phyloP scores from a whole-genome alignment of 805 yeast genomes.

The Myxozyma neotropica region DNA sequence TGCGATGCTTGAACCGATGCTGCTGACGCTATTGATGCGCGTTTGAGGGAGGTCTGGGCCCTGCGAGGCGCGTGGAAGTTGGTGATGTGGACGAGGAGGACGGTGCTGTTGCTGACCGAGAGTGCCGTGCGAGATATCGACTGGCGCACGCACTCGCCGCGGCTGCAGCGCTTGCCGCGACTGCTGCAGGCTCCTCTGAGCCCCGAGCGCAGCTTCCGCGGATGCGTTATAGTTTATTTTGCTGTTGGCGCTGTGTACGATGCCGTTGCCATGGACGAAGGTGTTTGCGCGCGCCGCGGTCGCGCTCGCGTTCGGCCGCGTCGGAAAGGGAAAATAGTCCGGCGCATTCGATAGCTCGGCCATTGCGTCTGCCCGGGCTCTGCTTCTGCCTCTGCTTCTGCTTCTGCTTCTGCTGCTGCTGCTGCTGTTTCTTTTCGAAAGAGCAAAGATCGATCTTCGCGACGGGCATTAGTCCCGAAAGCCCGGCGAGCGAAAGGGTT shows the following conservation, averaged over 20 bases:
- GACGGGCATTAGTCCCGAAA: no score
- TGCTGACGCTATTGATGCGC: background rate
- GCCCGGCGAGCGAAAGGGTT: background rate
- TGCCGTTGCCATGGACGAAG: background rate
- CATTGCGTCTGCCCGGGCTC: background rate
- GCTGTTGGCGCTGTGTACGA: no score
- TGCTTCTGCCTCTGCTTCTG: background rate
- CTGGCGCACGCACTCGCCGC: constrained; percentile 6
- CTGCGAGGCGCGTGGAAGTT: background rate
- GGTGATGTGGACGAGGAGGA: background rate
- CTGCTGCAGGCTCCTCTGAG: no score
- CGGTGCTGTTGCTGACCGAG: background rate
- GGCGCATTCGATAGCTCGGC: constrained; percentile 4
- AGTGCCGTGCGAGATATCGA: no score
- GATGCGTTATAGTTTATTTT: no score
- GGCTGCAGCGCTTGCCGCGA: constrained; percentile 2
- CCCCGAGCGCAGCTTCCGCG: no score
- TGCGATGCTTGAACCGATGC: background rate
- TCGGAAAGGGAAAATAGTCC: constrained; percentile 31
- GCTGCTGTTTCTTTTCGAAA: no score
- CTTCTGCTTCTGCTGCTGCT: no score
- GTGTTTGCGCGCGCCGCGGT: background rate
- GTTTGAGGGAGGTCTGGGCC: no score
- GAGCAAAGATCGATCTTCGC: no score
- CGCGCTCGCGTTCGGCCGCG: constrained; percentile 14